Evolutionary conservation across 140 eudicot genomes (phyloP).

Genomic region (Stevia rebaudiana): DNA sequence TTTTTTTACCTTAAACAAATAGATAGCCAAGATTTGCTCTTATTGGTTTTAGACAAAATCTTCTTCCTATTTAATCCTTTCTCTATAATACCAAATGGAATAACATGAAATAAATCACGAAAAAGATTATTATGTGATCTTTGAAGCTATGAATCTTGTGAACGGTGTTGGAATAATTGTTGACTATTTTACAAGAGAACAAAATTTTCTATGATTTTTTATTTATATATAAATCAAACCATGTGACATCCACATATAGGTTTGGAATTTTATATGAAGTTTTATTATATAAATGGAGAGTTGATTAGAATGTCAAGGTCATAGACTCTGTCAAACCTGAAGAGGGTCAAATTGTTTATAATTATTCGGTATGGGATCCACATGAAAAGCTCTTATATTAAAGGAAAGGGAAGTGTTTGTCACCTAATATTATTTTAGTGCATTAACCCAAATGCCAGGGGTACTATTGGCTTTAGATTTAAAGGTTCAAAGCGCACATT

Average conservation of each 20-base stretch:
- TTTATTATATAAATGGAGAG: conserved; percentile 21
- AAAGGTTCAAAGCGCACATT: too few relatives aligned
- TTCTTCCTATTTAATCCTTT: too few relatives aligned
- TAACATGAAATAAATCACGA: neutral
- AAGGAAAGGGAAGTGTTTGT: conserved; percentile 22
- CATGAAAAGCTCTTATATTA: conserved; percentile 26
- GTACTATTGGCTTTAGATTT: too few relatives aligned
- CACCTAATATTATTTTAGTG: conserved; percentile 15
- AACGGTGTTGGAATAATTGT: conserved; percentile 28
- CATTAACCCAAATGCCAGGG: too few relatives aligned
- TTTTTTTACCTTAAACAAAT: too few relatives aligned
- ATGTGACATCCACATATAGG: conserved; percentile 38
- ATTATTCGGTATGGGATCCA: conserved; percentile 28
- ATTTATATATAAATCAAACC: conserved; percentile 18
- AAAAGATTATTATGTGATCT: neutral
- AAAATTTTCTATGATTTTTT: conserved; percentile 14
- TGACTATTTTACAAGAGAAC: conserved; percentile 33
- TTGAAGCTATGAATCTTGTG: conserved; percentile 19
- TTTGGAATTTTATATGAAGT: neutral
- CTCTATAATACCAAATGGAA: neutral
- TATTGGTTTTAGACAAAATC: too few relatives aligned
- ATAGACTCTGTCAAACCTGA: conserved; percentile 35
- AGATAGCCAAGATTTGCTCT: too few relatives aligned
- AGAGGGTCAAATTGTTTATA: conserved; percentile 28
- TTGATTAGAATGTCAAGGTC: conserved; percentile 36